These are phyloP conservation scores for Oropetium thomaeum DNA, from an alignment of 176 grass and related monocot genomes.

Conservation along the genomic window DNA sequence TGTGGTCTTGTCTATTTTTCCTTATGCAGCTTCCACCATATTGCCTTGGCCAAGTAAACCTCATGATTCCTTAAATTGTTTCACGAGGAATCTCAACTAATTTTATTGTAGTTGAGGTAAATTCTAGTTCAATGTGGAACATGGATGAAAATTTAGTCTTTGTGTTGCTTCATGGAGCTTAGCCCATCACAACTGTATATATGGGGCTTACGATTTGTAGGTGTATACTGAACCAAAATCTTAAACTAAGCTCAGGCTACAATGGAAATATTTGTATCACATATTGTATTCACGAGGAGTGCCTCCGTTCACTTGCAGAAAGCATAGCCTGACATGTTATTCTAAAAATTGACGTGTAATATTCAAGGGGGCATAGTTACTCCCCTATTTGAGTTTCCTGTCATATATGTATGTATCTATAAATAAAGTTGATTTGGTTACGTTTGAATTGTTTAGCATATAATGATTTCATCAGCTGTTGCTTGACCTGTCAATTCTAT, in stretches of 20 bases:
- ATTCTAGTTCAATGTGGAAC: neutral
- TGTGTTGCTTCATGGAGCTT: neutral
- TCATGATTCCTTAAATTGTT: neutral
- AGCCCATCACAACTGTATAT: neutral
- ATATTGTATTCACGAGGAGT: neutral
- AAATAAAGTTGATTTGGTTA: constrained; percentile 14
- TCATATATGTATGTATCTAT: neutral
- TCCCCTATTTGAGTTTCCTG: constrained; percentile 18
- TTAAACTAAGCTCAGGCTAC: neutral
- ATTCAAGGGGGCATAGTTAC: neutral
- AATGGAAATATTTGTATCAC: neutral
- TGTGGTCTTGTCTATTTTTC: neutral
- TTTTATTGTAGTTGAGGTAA: neutral
- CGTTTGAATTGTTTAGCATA: neutral
- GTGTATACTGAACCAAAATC: neutral
- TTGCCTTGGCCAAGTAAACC: neutral
- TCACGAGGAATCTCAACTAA: neutral
- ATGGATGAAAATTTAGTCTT: neutral
- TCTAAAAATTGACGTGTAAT: neutral
- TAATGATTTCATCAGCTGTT: neutral
- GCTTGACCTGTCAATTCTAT: constrained; percentile 33
- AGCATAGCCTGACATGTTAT: neutral
- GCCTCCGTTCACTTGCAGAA: neutral
- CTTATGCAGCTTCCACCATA: neutral
- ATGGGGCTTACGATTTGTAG: neutral